Evolutionary conservation across 2,329 filamentous ascomycete species (phyloP), one percentile per base, ranked within the genome.

Genomic region (Teratosphaeria gauchensis): DNA sequence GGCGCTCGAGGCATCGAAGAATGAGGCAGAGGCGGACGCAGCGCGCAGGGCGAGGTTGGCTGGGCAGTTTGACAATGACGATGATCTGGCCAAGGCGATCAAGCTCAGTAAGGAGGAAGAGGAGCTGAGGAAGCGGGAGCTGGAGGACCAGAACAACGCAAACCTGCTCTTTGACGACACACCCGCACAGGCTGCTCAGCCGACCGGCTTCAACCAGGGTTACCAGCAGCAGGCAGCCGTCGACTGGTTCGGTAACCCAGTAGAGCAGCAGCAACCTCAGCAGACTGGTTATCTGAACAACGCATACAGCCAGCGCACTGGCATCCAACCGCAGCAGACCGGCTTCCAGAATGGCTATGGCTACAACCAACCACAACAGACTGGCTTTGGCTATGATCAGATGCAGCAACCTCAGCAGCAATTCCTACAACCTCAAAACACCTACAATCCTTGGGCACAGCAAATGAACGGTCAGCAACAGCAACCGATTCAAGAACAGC

Each of bases 151-250:
- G 72, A 96, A 95, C 69, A 68, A 71, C 52, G 86, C 89, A 21
- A 81, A 87, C 54, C 85, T 90, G 21, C 81, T 99, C n/a, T 97
- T 99, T 68, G 92, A 95, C 67, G 89, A 95, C 66, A 79, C 81
- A 30, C 80, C 81, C 6, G 83, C 84, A 28, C 84, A 86, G 68
- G 73, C 79, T 3, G 76, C 84, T 57, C 87, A 90, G 67, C 84
- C 84, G 48, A 97, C 92, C 14, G 92, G 91, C 38, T 91, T 90
- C 78, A 97, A 96, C 74, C 92, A 96, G 76, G 92, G 92, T 53
- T 99, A 99, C 70, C 92, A 97, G 77, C 94, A 99, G 76, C 92
- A 96, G 71, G 88, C 88, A 59, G 90, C 90, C 12, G 94, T 99
- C 19, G 94, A 99, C 75, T 97, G 95, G 84, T 94, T 95, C 68